Conservation (phyloP, 2,329 filamentous ascomycete species). For the Botrytis cinerea region DNA sequence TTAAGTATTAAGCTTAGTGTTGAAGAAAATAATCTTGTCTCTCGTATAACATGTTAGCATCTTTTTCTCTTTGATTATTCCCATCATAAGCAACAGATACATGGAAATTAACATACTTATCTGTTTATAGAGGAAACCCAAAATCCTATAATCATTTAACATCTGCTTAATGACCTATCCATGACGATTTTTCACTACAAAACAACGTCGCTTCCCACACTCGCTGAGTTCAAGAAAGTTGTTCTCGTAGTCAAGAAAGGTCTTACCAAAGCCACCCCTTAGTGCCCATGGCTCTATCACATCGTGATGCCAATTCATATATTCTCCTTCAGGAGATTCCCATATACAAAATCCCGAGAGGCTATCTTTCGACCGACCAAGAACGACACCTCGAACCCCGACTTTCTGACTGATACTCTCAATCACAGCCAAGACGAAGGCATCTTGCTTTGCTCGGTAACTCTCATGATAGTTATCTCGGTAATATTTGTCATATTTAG, state of each 20-base stretch:
- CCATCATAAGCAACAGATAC: neutral
- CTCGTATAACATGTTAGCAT: neutral
- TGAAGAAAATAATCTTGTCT: neutral
- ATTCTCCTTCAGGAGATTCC: neutral
- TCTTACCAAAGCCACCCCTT: neutral
- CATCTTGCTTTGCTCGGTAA: neutral
- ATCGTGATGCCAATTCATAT: neutral
- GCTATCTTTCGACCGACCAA: neutral
- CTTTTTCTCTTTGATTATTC: neutral
- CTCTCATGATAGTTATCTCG: neutral
- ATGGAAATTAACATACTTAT: neutral
- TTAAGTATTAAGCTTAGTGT: neutral
- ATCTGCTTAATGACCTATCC: neutral
- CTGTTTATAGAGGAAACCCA: neutral
- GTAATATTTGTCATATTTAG: neutral
- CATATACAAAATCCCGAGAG: neutral
- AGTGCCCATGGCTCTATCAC: neutral
- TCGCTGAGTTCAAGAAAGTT: neutral
- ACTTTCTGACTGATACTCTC: constrained; percentile 1
- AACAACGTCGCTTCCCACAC: neutral
- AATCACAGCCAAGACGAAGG: neutral
- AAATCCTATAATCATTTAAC: neutral
- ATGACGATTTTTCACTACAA: neutral
- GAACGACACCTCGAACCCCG: neutral
- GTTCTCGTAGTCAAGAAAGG: neutral